A percentile compares a stretch with the other conserved stretches of the same genome.
Evolutionary conservation across 495 filamentous ascomycete species (phyloP).

Genomic region (Trichoderma asperelloides): DNA sequence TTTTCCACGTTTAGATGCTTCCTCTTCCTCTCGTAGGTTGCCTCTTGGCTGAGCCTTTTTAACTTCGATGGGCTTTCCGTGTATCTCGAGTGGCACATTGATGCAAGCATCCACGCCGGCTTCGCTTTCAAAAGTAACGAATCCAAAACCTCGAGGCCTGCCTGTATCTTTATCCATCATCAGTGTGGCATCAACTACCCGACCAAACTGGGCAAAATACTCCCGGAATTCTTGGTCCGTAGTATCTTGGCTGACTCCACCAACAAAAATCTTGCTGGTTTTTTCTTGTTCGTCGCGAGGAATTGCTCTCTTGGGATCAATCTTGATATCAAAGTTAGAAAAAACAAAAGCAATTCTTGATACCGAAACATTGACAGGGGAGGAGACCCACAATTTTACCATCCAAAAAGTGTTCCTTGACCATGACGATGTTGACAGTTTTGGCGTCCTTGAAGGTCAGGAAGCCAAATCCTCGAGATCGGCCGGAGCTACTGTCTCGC

Average conservation of each 20-base stretch:
- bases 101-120: slow-evolving; percentile 89
- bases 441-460: slow-evolving; percentile 95
- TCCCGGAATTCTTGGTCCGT: slow-evolving; percentile 91
- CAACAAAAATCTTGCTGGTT: slow-evolving; percentile 96
- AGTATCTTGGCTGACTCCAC: slow-evolving; percentile 93
- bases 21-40: slow-evolving; percentile 86
- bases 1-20: slow-evolving; percentile 57
- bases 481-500: slow-evolving; percentile 87
- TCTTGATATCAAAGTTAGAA: slow-evolving; percentile 41
- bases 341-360: background rate
- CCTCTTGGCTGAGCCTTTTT: slow-evolving; percentile 96
- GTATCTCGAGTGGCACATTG: slow-evolving; percentile 69
- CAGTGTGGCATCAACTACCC: slow-evolving; percentile 91
- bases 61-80: slow-evolving; percentile 92
- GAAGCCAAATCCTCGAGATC: slow-evolving; percentile 94
- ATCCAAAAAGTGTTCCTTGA: slow-evolving; percentile 96
- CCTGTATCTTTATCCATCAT: slow-evolving; percentile 99
- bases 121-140: slow-evolving; percentile 96
- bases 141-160: slow-evolving; percentile 92
- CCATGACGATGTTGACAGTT: slow-evolving; percentile 98
- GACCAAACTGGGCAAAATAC: slow-evolving; percentile 92
- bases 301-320: slow-evolving; percentile 96
- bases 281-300: slow-evolving; percentile 96
- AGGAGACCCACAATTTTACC: slow-evolving; percentile 81
- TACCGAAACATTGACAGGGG: background rate